Conservation (phyloP, 2,329 filamentous ascomycete genomes). For the Botrytis cinerea region DNA sequence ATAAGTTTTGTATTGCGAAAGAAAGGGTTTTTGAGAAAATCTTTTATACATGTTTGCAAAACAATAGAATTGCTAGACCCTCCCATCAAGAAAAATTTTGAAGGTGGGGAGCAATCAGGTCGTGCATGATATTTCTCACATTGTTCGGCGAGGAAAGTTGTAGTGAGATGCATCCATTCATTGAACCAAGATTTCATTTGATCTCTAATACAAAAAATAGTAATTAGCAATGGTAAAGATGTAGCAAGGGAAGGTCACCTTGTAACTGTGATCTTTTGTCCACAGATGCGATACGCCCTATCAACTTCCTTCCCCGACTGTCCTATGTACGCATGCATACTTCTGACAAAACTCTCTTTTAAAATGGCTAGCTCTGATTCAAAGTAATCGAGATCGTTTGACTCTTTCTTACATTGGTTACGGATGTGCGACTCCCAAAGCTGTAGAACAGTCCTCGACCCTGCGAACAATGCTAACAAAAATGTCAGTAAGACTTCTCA, state of each 20-base stretch:
- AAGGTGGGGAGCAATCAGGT: not conserved
- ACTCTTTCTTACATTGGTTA: not conserved
- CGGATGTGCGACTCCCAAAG: slow-evolving; percentile 1
- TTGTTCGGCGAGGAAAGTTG: not conserved
- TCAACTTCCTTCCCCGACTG: not conserved
- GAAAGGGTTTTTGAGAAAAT: not conserved
- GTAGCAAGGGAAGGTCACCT: not conserved
- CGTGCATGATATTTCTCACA: slow-evolving; percentile 3
- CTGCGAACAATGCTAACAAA: not conserved
- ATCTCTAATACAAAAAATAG: slow-evolving; percentile 5
- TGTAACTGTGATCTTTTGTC: slow-evolving; percentile 7
- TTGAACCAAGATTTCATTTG: slow-evolving; percentile 3
- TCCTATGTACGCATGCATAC: not conserved
- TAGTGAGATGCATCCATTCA: slow-evolving; percentile 2
- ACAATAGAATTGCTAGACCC: slow-evolving; percentile 1
- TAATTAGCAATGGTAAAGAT: not conserved
- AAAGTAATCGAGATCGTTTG: not conserved
- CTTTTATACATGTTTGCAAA: not conserved
- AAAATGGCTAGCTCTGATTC: not conserved
- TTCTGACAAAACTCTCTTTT: not conserved
- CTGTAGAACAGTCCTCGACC: not conserved
- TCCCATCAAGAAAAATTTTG: slow-evolving; percentile 1
- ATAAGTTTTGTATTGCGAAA: not conserved
- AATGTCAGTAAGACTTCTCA: slow-evolving; percentile 2
- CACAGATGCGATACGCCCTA: not conserved